A percentile compares a stretch with the other conserved stretches of the same genome.
These are phyloP conservation scores for Fusarium sp. DNA, from an alignment of 2,329 filamentous ascomycete genomes.

Conservation along the genomic window DNA sequence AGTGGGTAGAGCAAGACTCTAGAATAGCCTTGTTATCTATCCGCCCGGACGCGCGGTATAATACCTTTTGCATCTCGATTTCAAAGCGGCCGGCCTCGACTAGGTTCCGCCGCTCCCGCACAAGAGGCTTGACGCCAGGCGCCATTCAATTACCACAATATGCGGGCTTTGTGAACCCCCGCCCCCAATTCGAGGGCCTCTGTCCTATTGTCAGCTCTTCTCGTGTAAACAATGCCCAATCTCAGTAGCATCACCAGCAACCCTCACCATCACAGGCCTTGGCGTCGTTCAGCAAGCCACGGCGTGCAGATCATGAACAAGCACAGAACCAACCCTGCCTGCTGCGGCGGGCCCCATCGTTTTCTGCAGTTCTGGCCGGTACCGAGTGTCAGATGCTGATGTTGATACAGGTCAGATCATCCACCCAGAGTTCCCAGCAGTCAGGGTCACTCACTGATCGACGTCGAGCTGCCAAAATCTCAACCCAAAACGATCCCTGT, in stretches of 20 bases:
- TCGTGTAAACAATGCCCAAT: not conserved
- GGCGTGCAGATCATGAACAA: conserved; percentile 12
- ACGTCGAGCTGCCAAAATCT: not conserved
- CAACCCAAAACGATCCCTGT: not conserved
- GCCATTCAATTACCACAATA: conserved; percentile 1
- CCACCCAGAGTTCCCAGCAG: not conserved
- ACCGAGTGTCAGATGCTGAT: not conserved
- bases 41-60: not conserved
- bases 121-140: not conserved
- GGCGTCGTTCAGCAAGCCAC: conserved; percentile 18
- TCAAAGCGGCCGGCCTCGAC: not conserved
- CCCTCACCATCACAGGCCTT: not conserved
- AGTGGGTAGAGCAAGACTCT: not conserved
- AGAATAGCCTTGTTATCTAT: not conserved
- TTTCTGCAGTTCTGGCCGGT: not conserved
- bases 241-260: not conserved
- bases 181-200: not conserved
- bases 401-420: conserved; percentile 8
- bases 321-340: not conserved
- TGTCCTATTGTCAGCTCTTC: not conserved
- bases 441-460: conserved; percentile 11
- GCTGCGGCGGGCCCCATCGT: not conserved
- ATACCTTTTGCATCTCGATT: not conserved
- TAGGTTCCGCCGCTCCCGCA: not conserved
- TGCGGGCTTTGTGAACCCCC: not conserved